These are phyloP conservation scores for Schrenkiella parvula DNA, from an alignment of 345 rosid species.

Conservation along the genomic window DNA sequence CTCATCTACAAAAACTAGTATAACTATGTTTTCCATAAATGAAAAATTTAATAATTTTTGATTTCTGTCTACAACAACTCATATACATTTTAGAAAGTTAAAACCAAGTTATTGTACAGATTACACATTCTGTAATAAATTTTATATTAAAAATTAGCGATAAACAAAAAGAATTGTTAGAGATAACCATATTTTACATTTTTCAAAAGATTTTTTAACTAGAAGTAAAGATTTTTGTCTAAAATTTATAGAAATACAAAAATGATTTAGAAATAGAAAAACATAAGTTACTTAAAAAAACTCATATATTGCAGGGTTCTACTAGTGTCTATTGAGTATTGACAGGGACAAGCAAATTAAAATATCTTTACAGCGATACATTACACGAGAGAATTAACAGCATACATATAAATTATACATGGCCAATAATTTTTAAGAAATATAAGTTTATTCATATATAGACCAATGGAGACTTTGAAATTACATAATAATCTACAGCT, in stretches of 20 bases:
- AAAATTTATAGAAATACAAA: background rate
- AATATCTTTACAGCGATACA: background rate
- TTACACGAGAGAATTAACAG: conserved; percentile 8
- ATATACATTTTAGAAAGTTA: background rate
- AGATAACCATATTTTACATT: background rate
- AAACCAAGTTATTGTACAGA: background rate
- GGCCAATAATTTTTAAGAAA: background rate
- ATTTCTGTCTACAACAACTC: background rate
- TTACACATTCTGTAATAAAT: background rate
- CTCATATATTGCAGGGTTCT: background rate
- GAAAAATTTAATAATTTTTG: background rate
- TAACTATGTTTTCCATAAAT: background rate
- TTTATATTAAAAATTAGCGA: background rate
- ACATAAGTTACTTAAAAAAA: background rate
- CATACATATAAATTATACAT: background rate
- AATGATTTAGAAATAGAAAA: background rate
- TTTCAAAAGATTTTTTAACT: background rate
- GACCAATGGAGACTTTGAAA: background rate
- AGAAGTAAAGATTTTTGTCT: background rate
- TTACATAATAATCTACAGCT: conserved; percentile 20
- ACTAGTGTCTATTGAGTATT: background rate
- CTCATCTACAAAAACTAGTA: background rate
- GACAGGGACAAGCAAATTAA: background rate
- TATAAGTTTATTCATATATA: background rate
- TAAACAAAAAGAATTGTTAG: background rate